These are phyloP conservation scores for Trichosporon ovoides DNA, from an alignment of 1,284 basidiomycete species.

Conservation along the genomic window DNA sequence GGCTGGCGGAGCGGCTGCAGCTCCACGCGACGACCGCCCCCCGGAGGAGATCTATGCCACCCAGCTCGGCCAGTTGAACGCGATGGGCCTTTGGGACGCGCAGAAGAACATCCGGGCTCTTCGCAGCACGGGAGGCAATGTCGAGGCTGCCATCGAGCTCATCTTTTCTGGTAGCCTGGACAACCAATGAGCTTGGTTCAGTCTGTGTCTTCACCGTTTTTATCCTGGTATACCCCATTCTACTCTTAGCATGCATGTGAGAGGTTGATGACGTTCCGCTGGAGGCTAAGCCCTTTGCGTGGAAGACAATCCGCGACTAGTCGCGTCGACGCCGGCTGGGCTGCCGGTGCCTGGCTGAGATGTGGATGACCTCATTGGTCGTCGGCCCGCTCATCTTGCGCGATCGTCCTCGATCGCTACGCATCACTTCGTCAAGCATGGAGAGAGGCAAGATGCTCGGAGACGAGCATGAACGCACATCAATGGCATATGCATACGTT, in stretches of 20 bases:
- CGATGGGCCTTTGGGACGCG: slow-evolving; percentile 72
- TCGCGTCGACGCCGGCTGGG: no score
- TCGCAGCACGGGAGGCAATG: slow-evolving; percentile 79
- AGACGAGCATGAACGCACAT: no score
- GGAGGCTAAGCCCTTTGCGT: no score
- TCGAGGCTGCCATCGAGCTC: slow-evolving; percentile 84
- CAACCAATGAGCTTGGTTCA: slow-evolving; percentile 6
- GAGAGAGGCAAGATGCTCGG: no score
- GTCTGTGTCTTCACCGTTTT: neutral
- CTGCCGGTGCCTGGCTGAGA: no score
- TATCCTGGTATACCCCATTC: neutral
- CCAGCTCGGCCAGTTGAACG: slow-evolving; percentile 56
- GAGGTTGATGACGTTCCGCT: neutral
- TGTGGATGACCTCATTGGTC: no score
- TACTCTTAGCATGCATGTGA: slow-evolving; percentile 3
- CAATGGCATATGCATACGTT: no score
- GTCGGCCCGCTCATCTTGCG: no score
- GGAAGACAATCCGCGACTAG: no score
- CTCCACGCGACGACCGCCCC: slow-evolving; percentile 58
- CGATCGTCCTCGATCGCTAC: no score
- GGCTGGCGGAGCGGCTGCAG: slow-evolving; percentile 29
- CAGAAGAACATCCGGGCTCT: slow-evolving; percentile 85
- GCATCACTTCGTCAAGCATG: no score
- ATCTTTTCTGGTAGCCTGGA: slow-evolving; percentile 62
- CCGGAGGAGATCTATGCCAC: slow-evolving; percentile 85